Percentiles rank a stretch among this genome's conserved stretches.
Conservation (phyloP, 768 basidiomycete genomes). For the Trametes cingulata region DNA sequence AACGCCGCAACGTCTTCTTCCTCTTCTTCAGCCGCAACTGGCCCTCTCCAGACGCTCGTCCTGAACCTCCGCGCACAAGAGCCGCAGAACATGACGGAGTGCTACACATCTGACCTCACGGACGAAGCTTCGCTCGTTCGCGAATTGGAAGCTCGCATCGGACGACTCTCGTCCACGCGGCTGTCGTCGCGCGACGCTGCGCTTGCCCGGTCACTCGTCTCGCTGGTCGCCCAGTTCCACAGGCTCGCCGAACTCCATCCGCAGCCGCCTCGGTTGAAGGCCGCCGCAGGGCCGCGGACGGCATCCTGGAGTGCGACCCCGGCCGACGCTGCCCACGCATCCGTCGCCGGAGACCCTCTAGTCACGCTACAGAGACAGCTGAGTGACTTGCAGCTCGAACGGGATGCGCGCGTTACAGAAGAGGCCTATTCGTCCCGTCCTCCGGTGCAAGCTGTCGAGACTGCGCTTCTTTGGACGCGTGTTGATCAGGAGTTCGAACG, state of each 20-base stretch:
- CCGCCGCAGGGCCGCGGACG: constrained; percentile 14
- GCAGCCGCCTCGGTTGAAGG: not conserved
- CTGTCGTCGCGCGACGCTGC: constrained; percentile 48
- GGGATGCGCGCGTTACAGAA: constrained; percentile 42
- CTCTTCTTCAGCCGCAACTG: constrained; percentile 35
- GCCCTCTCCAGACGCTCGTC: constrained; percentile 63
- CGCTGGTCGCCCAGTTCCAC: constrained; percentile 68
- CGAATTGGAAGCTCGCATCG: constrained; percentile 60
- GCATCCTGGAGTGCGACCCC: constrained; percentile 31
- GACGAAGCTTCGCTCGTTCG: constrained; percentile 54
- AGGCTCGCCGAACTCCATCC: constrained; percentile 41
- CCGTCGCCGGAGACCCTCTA: constrained; percentile 44
- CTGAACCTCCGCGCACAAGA: constrained; percentile 58
- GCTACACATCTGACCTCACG: constrained; percentile 31
- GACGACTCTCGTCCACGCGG: constrained; percentile 45
- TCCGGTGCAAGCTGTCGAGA: constrained; percentile 55
- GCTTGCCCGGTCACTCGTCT: constrained; percentile 67
- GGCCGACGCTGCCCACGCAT: constrained; percentile 1
- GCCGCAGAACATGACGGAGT: constrained; percentile 48
- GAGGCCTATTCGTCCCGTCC: constrained; percentile 29
- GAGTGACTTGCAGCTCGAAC: constrained; percentile 63
- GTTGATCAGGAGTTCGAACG: constrained; percentile 75
- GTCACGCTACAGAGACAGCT: constrained; percentile 67
- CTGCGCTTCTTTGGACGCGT: constrained; percentile 69
- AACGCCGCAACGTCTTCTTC: constrained; percentile 30